Base-by-base conservation (phyloP, 2,329 filamentous ascomycete genomes). In the Sarocladium kiliense region DNA sequence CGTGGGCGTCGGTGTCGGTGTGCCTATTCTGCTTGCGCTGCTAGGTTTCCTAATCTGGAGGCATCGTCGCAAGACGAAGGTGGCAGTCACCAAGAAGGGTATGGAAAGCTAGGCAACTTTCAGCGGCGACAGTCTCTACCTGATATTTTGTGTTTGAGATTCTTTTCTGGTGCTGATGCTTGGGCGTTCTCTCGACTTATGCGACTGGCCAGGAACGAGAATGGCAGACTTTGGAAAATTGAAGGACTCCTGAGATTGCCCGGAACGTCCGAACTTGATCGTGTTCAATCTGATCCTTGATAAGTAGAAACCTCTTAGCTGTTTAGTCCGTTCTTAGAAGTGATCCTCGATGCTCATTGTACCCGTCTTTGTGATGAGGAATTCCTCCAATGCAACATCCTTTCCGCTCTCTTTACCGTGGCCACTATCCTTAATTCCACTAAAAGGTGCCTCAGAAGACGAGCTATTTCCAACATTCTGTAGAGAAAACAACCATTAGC, bases 401-500 rank as follows among this genome's bases (percentile, higher is more conserved):
- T 77, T 77, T 39, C 75, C 74, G 1, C 71, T 73, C 58, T 78
- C 75, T 57, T 77, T 77, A 6, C 76, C 76, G 11, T 68, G 71
- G 0, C 75, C 76, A n/a, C n/a, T n/a, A n/a, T n/a, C n/a, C n/a
- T n/a, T n/a, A n/a, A n/a, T n/a, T n/a, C n/a, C n/a, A n/a, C n/a
- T n/a, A n/a, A n/a, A n/a, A n/a, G n/a, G n/a, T n/a, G n/a, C n/a
- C n/a, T n/a, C n/a, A n/a, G n/a, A n/a, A n/a, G n/a, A n/a, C n/a
- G n/a, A n/a, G n/a, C n/a, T n/a, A n/a, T n/a, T n/a, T n/a, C n/a
- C n/a, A n/a, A n/a, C n/a, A n/a, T n/a, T n/a, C n/a, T n/a, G n/a
- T n/a, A n/a, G n/a, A n/a, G n/a, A n/a, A n/a, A n/a, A n/a, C n/a
- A n/a, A n/a, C n/a, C n/a, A n/a, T n/a, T n/a, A n/a, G n/a, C n/a